Conservation (phyloP, 2,329 filamentous ascomycete species). For the Colletotrichum filicis region DNA sequence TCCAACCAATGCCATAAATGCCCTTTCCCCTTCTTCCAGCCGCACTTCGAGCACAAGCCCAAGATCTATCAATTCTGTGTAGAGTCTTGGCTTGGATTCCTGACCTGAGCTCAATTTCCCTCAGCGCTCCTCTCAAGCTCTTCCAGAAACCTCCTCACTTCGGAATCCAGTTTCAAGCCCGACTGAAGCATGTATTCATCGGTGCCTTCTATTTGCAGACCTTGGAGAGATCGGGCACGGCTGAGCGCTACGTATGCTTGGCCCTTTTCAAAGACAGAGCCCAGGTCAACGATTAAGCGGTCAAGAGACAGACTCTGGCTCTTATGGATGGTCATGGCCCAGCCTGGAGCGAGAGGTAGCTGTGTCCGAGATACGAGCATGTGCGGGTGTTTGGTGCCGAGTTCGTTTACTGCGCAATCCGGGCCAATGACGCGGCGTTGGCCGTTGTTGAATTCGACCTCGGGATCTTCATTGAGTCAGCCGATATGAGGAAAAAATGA, state of each 20-base stretch:
- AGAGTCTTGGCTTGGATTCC: too few species aligned
- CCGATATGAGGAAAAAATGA: too few species aligned
- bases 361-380: constrained; percentile 53
- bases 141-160: not conserved
- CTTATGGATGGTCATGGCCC: too few species aligned
- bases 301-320: too few species aligned
- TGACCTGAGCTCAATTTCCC: too few species aligned
- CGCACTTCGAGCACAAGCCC: not conserved
- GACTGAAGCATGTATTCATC: not conserved
- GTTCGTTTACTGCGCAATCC: constrained; percentile 58
- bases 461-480: not conserved
- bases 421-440: constrained; percentile 57
- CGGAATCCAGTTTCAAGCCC: not conserved
- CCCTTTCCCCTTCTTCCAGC: not conserved
- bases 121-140: not conserved
- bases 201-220: constrained; percentile 53
- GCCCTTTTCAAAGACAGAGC: constrained; percentile 62
- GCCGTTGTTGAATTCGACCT: constrained; percentile 63
- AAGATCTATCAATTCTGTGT: too few species aligned
- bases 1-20: too few species aligned
- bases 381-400: constrained; percentile 58
- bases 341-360: too few species aligned
- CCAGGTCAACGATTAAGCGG: constrained; percentile 63
- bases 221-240: constrained; percentile 61
- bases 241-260: constrained; percentile 74